A percentile compares a stretch with the other conserved stretches of the same genome.
Conservation (phyloP, 352 stramenopile genomes). For the Phytopythium cucurbitacearum region DNA sequence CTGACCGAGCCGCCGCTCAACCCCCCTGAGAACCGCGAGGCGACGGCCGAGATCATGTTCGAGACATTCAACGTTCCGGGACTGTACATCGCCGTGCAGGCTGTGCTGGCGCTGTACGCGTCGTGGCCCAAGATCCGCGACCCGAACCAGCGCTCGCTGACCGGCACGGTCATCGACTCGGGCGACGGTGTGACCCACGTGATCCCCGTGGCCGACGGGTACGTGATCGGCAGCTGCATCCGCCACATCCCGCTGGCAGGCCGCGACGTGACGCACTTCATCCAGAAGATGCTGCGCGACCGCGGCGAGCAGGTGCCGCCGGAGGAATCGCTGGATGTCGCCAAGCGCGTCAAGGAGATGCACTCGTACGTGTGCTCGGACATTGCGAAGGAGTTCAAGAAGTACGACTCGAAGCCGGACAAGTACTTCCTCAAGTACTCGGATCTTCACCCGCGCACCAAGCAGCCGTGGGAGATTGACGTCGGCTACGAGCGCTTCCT, state of each 20-base stretch:
- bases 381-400: constrained; percentile 94
- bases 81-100: constrained; percentile 94
- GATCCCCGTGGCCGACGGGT: constrained; percentile 92
- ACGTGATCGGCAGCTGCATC: constrained; percentile 95
- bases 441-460: constrained; percentile 73
- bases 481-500: constrained; percentile 94
- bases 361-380: constrained; percentile 95
- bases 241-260: constrained; percentile 93
- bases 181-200: constrained; percentile 94
- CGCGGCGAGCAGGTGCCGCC: constrained; percentile 89
- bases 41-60: constrained; percentile 96
- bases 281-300: constrained; percentile 92
- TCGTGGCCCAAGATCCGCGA: constrained; percentile 92
- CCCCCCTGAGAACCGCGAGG: constrained; percentile 94
- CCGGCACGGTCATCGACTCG: constrained; percentile 93
- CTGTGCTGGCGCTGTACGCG: constrained; percentile 92
- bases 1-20: constrained; percentile 92
- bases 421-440: constrained; percentile 91
- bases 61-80: constrained; percentile 95
- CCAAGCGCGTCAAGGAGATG: constrained; percentile 92
- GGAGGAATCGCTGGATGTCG: constrained; percentile 90
- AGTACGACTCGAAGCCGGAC: constrained; percentile 91
- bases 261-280: constrained; percentile 94
- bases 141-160: constrained; percentile 85
- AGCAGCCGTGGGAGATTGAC: constrained; percentile 87